Conservation (phyloP, 306 rosid species). For the Potentilla sterilis region DNA sequence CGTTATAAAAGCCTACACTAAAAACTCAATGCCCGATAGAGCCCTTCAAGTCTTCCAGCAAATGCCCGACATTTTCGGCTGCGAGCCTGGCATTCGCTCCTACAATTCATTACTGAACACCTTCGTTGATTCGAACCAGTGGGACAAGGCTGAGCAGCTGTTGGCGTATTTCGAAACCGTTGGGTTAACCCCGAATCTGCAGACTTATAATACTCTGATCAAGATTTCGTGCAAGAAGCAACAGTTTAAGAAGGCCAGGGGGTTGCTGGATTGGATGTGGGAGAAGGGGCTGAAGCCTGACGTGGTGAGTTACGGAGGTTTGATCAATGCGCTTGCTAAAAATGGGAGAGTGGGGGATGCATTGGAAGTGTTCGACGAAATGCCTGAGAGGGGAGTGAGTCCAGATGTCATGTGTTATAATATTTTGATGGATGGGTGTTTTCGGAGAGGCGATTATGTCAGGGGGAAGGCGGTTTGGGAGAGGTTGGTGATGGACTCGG, state of each 20-base stretch:
- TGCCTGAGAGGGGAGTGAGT: conserved; percentile 61
- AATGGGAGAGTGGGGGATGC: conserved; percentile 52
- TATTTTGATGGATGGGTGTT: conserved; percentile 75
- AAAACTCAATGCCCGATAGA: conserved; percentile 68
- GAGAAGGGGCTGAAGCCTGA: conserved; percentile 55
- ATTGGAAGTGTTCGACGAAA: conserved; percentile 78
- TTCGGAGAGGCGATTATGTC: conserved; percentile 46
- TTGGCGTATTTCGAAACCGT: conserved; percentile 51
- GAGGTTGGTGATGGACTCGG: conserved; percentile 50
- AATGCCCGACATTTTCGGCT: conserved; percentile 72
- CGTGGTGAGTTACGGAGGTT: conserved; percentile 59
- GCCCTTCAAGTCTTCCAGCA: conserved; percentile 55
- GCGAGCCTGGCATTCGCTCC: conserved; percentile 61
- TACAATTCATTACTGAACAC: conserved; percentile 71
- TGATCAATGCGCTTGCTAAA: conserved; percentile 53
- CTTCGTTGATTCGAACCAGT: conserved; percentile 59
- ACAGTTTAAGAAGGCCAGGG: conserved; percentile 63
- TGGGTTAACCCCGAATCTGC: conserved; percentile 60
- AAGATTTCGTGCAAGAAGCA: conserved; percentile 69
- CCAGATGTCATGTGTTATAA: conserved; percentile 84
- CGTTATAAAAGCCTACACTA: conserved; percentile 69
- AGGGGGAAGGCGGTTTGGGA: conserved; percentile 73
- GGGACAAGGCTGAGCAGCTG: conserved; percentile 65
- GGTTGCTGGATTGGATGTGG: conserved; percentile 67
- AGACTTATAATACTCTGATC: conserved; percentile 63